Evolutionary conservation across 768 basidiomycete species (phyloP), one percentile per base, ranked within the genome.

Genomic region (Austroboletus festivus): DNA sequence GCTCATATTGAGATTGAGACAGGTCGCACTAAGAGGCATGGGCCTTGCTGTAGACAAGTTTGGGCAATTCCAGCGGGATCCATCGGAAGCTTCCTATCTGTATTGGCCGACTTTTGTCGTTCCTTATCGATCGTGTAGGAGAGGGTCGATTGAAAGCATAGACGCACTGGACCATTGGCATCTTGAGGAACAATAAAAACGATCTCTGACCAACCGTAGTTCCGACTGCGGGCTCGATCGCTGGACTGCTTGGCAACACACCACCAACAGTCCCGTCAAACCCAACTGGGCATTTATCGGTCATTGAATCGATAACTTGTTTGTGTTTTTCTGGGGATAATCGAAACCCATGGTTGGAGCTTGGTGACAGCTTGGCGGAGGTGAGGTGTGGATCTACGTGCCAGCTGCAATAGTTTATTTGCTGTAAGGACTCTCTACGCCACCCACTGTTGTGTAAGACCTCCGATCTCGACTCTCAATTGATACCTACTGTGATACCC

Each of bases 141-240:
- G 45, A 52, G 21, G 51, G 51, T 4, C 71, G 57, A 47, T 73
- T 71, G 20, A 71, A 49, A 0, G 64, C 59, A 40, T 71, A 73
- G 7, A 73, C 54, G 21, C 48, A 58, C 24, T 57, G 47, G 1
- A 69, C 62, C 1, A 20, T 28, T 1, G 51, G 35, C 4, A 61
- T 52, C 16, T 54, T 35, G 21, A 71, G 50, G 0, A 62, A 58
- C 24, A 75, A 55, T 15, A 72, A 42, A 42, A 69, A 65, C 2
- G 71, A 68, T 15, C 75, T 73, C 1, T 76, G 62, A 10, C 65
- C 68, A 9, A 74, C 75, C 5, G 74, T 76, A 1, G 73, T 70
- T 13, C 75, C 47, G 1, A 35, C 39, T 12, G 20, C 33, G 12
- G 16, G 16, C 33, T 34, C 33, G 12, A n/a, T 34, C 33, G 33